These are phyloP conservation scores for Fraxinus albicans DNA, from an alignment of 305 asterid genomes.

Conservation along the genomic window DNA sequence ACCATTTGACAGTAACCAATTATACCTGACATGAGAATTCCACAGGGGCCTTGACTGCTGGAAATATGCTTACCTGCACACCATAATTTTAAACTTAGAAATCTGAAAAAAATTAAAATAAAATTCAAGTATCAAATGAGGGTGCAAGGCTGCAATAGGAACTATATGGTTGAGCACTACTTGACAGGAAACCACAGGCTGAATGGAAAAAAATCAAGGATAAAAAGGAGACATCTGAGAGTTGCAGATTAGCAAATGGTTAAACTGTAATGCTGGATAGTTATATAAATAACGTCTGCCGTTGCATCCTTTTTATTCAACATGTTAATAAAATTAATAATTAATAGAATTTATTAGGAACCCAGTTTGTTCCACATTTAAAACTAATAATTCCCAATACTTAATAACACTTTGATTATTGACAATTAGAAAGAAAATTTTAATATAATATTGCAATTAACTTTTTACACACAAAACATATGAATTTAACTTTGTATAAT, in stretches of 20 bases:
- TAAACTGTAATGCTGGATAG: background rate
- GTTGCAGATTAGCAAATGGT: background rate
- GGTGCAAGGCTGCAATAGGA: background rate
- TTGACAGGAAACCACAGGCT: background rate
- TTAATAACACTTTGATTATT: background rate
- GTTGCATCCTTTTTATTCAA: background rate
- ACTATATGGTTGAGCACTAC: slow-evolving; percentile 6
- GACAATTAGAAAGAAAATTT: background rate
- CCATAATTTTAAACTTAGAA: slow-evolving; percentile 15
- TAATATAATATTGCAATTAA: background rate
- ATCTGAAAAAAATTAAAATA: background rate
- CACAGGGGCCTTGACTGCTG: slow-evolving; percentile 84
- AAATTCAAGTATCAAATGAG: background rate
- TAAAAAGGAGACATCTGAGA: background rate
- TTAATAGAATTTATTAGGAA: background rate
- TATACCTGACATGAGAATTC: slow-evolving; percentile 86
- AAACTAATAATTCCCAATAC: background rate
- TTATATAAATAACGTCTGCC: background rate
- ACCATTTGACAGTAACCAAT: slow-evolving; percentile 5
- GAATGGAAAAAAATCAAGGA: background rate
- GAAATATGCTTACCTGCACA: slow-evolving; percentile 83
- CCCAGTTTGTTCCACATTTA: background rate
- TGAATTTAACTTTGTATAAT: background rate
- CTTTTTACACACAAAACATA: background rate
- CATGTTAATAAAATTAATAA: background rate